Base-by-base conservation (phyloP, 164 flowering plant genomes). In the Santalum album region DNA sequence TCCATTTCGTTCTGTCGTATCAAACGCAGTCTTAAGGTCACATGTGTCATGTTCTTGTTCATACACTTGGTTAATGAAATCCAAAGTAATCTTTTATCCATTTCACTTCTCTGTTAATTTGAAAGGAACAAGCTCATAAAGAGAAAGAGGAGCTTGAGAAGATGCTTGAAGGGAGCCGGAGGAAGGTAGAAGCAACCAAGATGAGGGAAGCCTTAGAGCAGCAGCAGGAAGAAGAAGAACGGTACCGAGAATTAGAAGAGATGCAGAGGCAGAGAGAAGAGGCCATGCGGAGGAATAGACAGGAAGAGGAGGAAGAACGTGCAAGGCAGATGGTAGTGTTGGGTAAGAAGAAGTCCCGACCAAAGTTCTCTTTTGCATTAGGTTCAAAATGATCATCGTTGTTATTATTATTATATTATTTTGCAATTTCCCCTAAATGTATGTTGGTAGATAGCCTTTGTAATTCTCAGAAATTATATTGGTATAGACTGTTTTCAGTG, bases 291-390 rank as follows among this genome's bases (percentile, higher is more conserved):
- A 75, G 87, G 71, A 94, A 90, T 81, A 94, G 83, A 65, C 70
- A 76, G 55, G 78, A 87, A 69, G 97, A 90, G 67, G 97, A 94
- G 61, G 95, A 87, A 70, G 87, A 82, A 61, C 80, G 96, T 14
- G 61, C 70, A 25, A 85, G 85, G 55, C 97, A 87, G 66, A 82
- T 80, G 83, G 78, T 75, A 54, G 40, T 94, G 56, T 65, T 94
- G 67, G 99, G 99, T 32, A 94, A 90, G 80, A 94, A 94, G 78
- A 94, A 94, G 61, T 68, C 95, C 12, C 70, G 99, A 27, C 97
- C 99, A 0, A 94, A 90, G 63, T 65, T 94, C 58, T 94, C 99
- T 0, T 90, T 87, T 64, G 99, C 87, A 2, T 12, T 92, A 35
- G 87, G 95, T 51, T 75, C 82, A 10, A 92, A 92, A 57, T 86